A percentile compares a stretch with the other conserved stretches of the same genome.
phyloP scores from a whole-genome alignment of 2,329 filamentous ascomycete genomes.

The Apiospora arundinis region DNA sequence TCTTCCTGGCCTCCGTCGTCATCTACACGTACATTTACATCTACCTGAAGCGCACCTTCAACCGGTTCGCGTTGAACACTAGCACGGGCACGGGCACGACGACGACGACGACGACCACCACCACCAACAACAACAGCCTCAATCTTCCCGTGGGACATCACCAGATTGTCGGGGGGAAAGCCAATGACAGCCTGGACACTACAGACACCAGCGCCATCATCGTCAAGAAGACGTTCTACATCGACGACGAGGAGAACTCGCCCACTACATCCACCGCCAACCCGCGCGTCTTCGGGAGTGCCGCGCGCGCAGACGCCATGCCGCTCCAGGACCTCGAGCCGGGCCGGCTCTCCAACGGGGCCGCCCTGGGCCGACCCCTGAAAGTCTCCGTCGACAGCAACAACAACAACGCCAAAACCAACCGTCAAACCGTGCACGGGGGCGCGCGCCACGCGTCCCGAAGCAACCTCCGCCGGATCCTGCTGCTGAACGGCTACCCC shows the following conservation, averaged over 20 bases:
- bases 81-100: neutral
- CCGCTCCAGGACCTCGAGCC: neutral
- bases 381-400: neutral
- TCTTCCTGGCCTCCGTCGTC: conserved; percentile 46
- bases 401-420: neutral
- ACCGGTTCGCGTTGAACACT: conserved; percentile 9
- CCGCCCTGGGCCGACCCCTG: neutral
- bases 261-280: neutral
- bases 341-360: neutral
- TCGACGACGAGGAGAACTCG: neutral
- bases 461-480: conserved; percentile 40
- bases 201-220: conserved; percentile 4
- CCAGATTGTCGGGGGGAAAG: neutral
- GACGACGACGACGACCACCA: conserved; percentile 20
- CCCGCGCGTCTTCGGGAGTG: neutral
- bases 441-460: conserved; percentile 30
- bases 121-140: conserved; percentile 11
- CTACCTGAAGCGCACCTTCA: conserved; percentile 38
- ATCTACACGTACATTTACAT: conserved; percentile 52
- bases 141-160: neutral
- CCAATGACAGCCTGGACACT: neutral
- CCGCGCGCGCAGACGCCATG: neutral
- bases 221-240: conserved; percentile 10
- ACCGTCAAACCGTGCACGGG: conserved; percentile 23
- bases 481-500: conserved; percentile 46